A percentile compares a stretch with the other conserved stretches of the same genome.
Evolutionary conservation across 768 basidiomycete species (phyloP).

Genomic region (Baorangia bicolor): DNA sequence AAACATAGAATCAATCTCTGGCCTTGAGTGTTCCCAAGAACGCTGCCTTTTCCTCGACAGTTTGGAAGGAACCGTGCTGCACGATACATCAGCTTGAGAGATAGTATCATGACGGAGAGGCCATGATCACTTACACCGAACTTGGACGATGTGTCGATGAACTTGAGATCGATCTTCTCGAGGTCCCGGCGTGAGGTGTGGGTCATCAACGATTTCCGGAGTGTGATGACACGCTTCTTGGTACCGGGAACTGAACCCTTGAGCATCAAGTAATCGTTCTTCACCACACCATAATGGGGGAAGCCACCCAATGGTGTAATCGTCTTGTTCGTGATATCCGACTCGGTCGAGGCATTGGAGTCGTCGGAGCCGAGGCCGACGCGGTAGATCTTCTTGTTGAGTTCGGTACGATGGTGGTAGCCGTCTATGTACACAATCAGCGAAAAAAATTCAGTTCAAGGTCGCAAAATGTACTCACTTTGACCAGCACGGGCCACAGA

Average conservation of each 20-base stretch:
- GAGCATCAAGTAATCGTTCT: constrained; percentile 97
- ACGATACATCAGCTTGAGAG: constrained; percentile 8
- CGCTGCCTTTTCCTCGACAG: constrained; percentile 91
- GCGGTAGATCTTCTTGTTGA: constrained; percentile 99
- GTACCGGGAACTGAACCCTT: constrained; percentile 96
- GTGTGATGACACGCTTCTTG: constrained; percentile 96
- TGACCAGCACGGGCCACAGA: constrained; percentile 99
- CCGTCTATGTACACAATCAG: constrained; percentile 55
- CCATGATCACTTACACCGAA: constrained; percentile 69
- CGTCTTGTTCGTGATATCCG: constrained; percentile 88
- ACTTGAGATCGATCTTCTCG: constrained; percentile 98
- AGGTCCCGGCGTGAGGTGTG: constrained; percentile 95
- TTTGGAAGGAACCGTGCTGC: constrained; percentile 96
- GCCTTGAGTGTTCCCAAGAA: constrained; percentile 93
- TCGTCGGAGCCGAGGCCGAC: constrained; percentile 79
- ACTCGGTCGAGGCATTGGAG: constrained; percentile 88
- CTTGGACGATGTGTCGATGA: constrained; percentile 98
- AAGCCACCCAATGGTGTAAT: constrained; percentile 99
- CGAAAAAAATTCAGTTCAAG: background rate
- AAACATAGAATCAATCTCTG: constrained; percentile 56
- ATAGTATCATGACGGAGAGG: background rate
- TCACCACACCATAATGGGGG: constrained; percentile 98
- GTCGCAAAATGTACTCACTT: constrained; percentile 55
- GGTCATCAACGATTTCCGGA: constrained; percentile 95
- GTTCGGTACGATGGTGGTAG: constrained; percentile 94